Conservation (phyloP, 805 yeast genomes). For the Saturnispora ahearnii region DNA sequence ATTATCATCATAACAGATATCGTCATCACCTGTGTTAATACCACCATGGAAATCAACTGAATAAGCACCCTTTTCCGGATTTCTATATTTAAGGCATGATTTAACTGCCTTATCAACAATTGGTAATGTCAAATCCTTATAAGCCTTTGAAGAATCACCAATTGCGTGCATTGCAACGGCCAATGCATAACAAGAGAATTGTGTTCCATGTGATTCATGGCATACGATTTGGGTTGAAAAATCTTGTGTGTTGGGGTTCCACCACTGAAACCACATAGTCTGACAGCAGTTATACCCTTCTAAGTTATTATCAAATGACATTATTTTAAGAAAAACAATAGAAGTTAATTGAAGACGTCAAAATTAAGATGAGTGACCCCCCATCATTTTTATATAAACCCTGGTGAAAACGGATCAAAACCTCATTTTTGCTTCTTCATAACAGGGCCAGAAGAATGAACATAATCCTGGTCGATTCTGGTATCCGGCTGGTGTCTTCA, state of each 20-base stretch:
- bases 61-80: slow-evolving; percentile 43
- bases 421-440: not conserved
- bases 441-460: not conserved
- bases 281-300: slow-evolving; percentile 35
- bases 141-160: slow-evolving; percentile 51
- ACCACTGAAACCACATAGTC: slow-evolving; percentile 34
- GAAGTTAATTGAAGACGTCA: no score
- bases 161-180: slow-evolving; percentile 59
- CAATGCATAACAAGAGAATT: slow-evolving; percentile 61
- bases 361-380: not conserved
- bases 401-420: not conserved
- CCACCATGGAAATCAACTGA: slow-evolving; percentile 35
- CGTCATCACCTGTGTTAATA: slow-evolving; percentile 40
- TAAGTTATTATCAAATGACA: slow-evolving; percentile 22
- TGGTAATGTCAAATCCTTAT: slow-evolving; percentile 45
- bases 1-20: slow-evolving; percentile 66
- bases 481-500: not conserved
- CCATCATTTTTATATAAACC: not conserved
- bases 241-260: slow-evolving; percentile 30
- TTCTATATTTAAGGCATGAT: slow-evolving; percentile 43
- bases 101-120: slow-evolving; percentile 44
- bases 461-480: not conserved
- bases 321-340: not conserved
- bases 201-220: slow-evolving; percentile 39
- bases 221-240: slow-evolving; percentile 34